Evolutionary conservation across 768 basidiomycete species (phyloP).

Genomic region (Termitomyces sp.): DNA sequence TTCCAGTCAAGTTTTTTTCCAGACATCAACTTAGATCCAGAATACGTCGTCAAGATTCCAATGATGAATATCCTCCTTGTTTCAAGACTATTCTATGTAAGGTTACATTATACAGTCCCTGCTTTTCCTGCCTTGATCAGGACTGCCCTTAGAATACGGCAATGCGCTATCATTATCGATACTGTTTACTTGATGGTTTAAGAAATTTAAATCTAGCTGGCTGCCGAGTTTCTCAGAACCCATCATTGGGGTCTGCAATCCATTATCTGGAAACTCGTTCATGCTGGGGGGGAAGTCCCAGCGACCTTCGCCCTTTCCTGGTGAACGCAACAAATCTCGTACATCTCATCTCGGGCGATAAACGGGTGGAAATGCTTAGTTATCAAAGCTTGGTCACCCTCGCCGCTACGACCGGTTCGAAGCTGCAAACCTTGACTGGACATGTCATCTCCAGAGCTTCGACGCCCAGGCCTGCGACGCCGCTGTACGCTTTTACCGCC

Average conservation of each 20-base stretch:
- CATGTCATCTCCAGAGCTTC: neutral
- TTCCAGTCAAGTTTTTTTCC: too few relatives aligned
- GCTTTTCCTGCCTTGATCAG: neutral
- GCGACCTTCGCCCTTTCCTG: neutral
- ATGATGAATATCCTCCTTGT: neutral
- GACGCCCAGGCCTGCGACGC: neutral
- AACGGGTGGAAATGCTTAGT: neutral
- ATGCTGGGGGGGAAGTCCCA: neutral
- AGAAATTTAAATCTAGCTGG: neutral
- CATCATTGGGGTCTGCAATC: neutral
- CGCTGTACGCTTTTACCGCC: neutral
- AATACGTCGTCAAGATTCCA: neutral
- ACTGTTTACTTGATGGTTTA: neutral
- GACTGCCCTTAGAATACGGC: neutral
- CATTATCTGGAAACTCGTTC: neutral
- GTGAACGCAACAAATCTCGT: neutral
- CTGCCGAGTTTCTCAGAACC: neutral
- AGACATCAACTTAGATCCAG: neutral
- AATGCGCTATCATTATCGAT: neutral
- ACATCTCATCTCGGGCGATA: neutral
- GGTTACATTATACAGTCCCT: neutral
- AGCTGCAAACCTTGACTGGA: slow-evolving; percentile 1
- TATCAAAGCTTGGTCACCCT: neutral
- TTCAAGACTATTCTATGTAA: slow-evolving; percentile 3
- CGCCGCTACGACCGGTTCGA: neutral